A percentile compares a stretch with the other conserved stretches of the same genome.
These are phyloP conservation scores for Pyrenophora teres DNA, from an alignment of 2,329 filamentous ascomycete species.

Conservation along the genomic window DNA sequence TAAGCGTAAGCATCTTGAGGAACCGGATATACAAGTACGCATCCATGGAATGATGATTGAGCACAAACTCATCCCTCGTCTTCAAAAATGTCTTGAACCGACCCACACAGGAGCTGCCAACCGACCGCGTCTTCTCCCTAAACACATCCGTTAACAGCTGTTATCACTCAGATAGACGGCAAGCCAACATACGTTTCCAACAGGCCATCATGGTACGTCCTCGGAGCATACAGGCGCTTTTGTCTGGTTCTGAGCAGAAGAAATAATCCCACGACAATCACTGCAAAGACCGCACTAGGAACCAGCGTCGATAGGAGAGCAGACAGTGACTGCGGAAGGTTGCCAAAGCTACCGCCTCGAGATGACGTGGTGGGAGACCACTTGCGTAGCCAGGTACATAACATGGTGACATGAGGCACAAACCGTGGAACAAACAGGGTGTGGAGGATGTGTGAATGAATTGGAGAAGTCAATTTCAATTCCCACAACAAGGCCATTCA, in stretches of 20 bases:
- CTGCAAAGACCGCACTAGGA: slow-evolving; percentile 35
- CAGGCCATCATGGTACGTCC: slow-evolving; percentile 51
- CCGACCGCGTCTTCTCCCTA: slow-evolving; percentile 50
- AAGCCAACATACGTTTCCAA: slow-evolving; percentile 32
- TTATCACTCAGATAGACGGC: neutral
- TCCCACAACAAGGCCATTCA: too few species aligned
- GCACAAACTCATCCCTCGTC: slow-evolving; percentile 52
- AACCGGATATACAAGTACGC: slow-evolving; percentile 55
- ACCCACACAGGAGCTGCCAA: slow-evolving; percentile 53
- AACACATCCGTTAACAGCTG: slow-evolving; percentile 26
- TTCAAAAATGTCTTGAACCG: slow-evolving; percentile 56
- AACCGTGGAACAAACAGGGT: too few species aligned
- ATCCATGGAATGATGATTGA: slow-evolving; percentile 56
- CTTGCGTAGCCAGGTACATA: too few species aligned
- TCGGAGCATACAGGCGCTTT: slow-evolving; percentile 51
- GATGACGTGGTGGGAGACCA: too few species aligned
- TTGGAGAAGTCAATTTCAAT: too few species aligned
- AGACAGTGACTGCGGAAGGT: slow-evolving; percentile 47
- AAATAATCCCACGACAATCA: slow-evolving; percentile 44
- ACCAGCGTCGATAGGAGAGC: slow-evolving; percentile 43
- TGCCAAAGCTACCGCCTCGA: too few species aligned
- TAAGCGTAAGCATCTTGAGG: slow-evolving; percentile 51
- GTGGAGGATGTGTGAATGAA: too few species aligned
- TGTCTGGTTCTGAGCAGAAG: slow-evolving; percentile 50
- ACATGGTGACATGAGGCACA: too few species aligned